A percentile compares a stretch with the other conserved stretches of the same genome.
These are phyloP conservation scores for Galerina marginata DNA, from an alignment of 768 basidiomycete genomes.

Conservation along the genomic window DNA sequence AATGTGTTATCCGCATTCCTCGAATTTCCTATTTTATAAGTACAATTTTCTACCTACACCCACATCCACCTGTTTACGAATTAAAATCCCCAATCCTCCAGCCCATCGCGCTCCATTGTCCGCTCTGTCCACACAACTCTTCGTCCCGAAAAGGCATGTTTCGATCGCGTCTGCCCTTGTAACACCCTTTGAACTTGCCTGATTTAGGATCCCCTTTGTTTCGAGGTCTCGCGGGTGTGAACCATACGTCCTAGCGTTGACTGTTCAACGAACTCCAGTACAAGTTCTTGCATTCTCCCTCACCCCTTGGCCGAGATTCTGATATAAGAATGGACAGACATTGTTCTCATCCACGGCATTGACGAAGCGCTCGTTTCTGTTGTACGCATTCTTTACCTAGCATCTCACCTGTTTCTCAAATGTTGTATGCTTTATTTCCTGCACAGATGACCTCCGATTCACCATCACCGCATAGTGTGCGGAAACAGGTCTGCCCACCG, in stretches of 20 bases:
- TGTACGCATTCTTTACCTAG: slow-evolving; percentile 39
- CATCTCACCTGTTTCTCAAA: slow-evolving; percentile 30
- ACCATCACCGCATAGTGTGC: slow-evolving; percentile 39
- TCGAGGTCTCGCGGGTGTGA: slow-evolving; percentile 42
- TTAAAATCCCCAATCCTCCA: slow-evolving; percentile 16
- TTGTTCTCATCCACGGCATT: slow-evolving; percentile 37
- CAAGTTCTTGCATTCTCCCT: slow-evolving; percentile 44
- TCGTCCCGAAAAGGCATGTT: slow-evolving; percentile 50
- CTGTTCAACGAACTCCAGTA: slow-evolving; percentile 42
- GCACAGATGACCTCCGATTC: slow-evolving; percentile 51
- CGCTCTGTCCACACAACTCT: slow-evolving; percentile 31
- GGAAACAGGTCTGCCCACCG: slow-evolving; percentile 36
- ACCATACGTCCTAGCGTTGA: slow-evolving; percentile 40
- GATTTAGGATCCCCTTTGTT: slow-evolving; percentile 57
- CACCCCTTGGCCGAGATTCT: slow-evolving; percentile 43
- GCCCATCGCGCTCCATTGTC: slow-evolving; percentile 27
- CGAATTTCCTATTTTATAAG: slow-evolving; percentile 31
- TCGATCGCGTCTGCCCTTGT: slow-evolving; percentile 40
- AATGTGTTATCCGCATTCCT: slow-evolving; percentile 35
- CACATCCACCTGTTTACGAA: slow-evolving; percentile 18
- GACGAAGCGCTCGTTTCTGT: slow-evolving; percentile 38
- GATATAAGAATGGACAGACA: slow-evolving; percentile 52
- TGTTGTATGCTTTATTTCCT: slow-evolving; percentile 35
- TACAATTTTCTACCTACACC: slow-evolving; percentile 18
- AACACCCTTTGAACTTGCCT: slow-evolving; percentile 55